phyloP scores from a whole-genome alignment of 805 yeast genomes.

The Metschnikowia gelsemii region DNA sequence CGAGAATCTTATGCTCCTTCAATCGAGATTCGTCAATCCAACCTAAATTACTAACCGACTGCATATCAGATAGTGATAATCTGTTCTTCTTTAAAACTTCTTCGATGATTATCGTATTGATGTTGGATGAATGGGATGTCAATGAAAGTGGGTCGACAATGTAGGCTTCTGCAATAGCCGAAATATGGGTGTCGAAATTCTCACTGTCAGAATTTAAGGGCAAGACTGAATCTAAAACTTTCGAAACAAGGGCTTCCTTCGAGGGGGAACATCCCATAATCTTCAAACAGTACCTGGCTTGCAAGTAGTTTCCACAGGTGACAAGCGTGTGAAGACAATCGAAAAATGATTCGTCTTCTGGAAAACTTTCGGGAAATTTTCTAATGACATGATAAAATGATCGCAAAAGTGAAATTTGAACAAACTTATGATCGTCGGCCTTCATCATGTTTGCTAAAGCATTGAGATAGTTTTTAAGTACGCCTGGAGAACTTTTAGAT shows the following conservation, averaged over 20 bases:
- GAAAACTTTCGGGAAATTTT: constrained; percentile 48
- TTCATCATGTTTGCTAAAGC: constrained; percentile 44
- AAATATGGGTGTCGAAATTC: constrained; percentile 53
- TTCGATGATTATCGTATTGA: constrained; percentile 60
- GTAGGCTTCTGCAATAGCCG: constrained; percentile 61
- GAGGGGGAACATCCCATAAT: constrained; percentile 49
- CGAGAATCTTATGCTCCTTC: constrained; percentile 29
- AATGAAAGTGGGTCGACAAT: constrained; percentile 46
- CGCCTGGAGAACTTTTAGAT: constrained; percentile 59
- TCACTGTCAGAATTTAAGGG: constrained; percentile 47
- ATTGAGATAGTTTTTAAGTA: constrained; percentile 58
- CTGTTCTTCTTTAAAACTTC: constrained; percentile 58
- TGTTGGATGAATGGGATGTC: constrained; percentile 53
- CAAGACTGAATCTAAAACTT: constrained; percentile 43
- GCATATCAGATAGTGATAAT: constrained; percentile 25
- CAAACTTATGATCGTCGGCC: constrained; percentile 19
- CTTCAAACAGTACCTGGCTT: constrained; percentile 64
- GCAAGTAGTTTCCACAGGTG: constrained; percentile 51
- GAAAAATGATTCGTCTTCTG: constrained; percentile 44
- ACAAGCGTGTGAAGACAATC: constrained; percentile 49
- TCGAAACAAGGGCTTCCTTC: constrained; percentile 40
- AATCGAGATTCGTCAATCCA: constrained; percentile 52
- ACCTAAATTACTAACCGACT: constrained; percentile 24
- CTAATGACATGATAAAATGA: constrained; percentile 60
- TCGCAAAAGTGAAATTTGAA: constrained; percentile 35